Evolutionary conservation across 2,329 filamentous ascomycete species (phyloP), one percentile per base, ranked within the genome.

Genomic region (Penicillium sp.): DNA sequence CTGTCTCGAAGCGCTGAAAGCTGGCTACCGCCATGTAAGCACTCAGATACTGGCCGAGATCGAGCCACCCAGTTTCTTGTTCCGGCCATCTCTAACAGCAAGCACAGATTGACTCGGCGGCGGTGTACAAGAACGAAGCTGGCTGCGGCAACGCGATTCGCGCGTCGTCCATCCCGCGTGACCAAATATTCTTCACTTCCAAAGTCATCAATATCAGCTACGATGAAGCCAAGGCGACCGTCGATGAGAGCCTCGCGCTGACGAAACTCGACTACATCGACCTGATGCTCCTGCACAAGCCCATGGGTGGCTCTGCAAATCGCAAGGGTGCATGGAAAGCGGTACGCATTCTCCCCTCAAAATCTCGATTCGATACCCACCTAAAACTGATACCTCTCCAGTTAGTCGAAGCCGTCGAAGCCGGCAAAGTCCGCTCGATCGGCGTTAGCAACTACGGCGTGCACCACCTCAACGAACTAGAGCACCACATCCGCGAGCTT

Each of bases 401-500:
- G 0, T 77, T 93, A 1, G 87, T 91, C 66, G 89, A 92, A 77
- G 89, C 89, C 0, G 85, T 92, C n/a, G 75, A 83, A 2, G 87
- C 85, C 1, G 89, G 89, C 1, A 86, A 92, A 76, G 79, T 92
- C 35, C 86, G 77, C 71, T 86, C 83, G 65, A 89, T 85, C 14
- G 90, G 90, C 1, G 88, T 93, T 1, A 89, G 86, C 73, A 93
- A 93, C 73, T 93, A 84, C 69, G 90, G 90, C 0, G 84, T 89
- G 24, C 84, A 84, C 60, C 90, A 92, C 79, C 81, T 91, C 55
- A 82, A 89, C 64, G 88, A 91, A 70, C 77, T 91, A 31, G 59
- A 65, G 43, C 50, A 33, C n/a, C 60, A 66, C 19, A 81, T 90
- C 64, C 80, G 80, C 1, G 53, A 58, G 13, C 56, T 63, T 5